Evolutionary conservation across 306 rosid genomes (phyloP), one percentile per base, ranked within the genome.

Genomic region (Lathyrus aphaca): DNA sequence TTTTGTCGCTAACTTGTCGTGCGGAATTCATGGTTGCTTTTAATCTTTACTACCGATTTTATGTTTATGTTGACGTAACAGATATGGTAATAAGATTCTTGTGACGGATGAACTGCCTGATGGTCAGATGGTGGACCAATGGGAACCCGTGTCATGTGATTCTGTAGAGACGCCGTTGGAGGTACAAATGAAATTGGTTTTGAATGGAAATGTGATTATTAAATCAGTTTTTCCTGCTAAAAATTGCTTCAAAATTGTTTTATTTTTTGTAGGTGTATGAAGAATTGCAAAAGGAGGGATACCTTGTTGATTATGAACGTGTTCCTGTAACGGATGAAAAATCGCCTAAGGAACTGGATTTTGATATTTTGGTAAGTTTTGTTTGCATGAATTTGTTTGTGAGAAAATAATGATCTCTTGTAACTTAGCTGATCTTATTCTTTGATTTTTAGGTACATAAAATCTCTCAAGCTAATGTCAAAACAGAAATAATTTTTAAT

Each of bases 101-200:
- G 96, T 92, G 70, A 89, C 98, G 10, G 98, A 89, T 79, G 98
- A 92, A 80, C 87, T 92, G 69, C 96, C 89, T 38, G 96, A 92
- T 82, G 98, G 98, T 75, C 98, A 92, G 83, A 92, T 92, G 98
- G 95, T 92, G 35, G 98, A 92, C 86, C 98, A 92, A 73, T 92
- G 98, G 96, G 96, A 92, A 72, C 84, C 89, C 4, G 89, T 92
- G 39, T 84, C 91, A 3, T 58, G 70, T 77, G 75, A 84, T 82
- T 89, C 92, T 44, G 88, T 92, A 67, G 89, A 86, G 85, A 84
- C 96, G 23, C 91, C 98, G 0, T 74, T 92, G 11, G 96, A 92
- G 96, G 98, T 89, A 84, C 37, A 62, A 21, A 10, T 67, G 65
- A 42, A 77, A 56, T 51, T 63, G 30, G 10, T 81, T 68, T 55